Evolutionary conservation across 805 yeast genomes (phyloP), one percentile per base, ranked within the genome.

Genomic region (Limtongia smithiae): DNA sequence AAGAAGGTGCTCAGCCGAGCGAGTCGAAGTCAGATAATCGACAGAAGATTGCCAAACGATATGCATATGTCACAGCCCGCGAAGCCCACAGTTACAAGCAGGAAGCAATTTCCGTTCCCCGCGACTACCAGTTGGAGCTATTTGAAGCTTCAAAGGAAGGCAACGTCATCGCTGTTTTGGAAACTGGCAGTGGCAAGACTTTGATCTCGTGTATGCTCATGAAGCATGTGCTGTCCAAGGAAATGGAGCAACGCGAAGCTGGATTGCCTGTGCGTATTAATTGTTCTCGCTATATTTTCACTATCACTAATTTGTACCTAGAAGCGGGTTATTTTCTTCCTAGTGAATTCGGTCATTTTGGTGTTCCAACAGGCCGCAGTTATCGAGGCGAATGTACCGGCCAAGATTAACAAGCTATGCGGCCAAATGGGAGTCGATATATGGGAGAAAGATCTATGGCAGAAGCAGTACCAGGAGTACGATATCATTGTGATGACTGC

Each of bases 171-270:
- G 51, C 46, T 7, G 43, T 47, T 12, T 38, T 47, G 17, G 46
- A 47, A 24, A 47, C 51, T 2, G 51, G 51, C 20, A 37, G 33
- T 24, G 51, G 51, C 14, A 47, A 47, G 47, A 47, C 51, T 15
- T 20, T 40, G 4, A 47, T 47, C 9, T 46, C 46, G 4, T 40
- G 51, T 31, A 20, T 37, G 37, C 37, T 44, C 22, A 28, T 37
- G 24, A 32, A 37, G 21, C 35, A 36, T 15, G 12, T 44, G 6
- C 39, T 44, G 11, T 34, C 27, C 14, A 9, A 15, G 25, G 47
- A 44, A 18, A 21, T n/a, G 15, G 47, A 36, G 18, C 41, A 41
- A 3, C 41, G 47, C 8, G 35, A 28, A 22, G 20, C 28, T 20
- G 35, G 34, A 22, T 11, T 17, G 12, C n/a, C 17, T 1, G 41